Evolutionary conservation across 768 basidiomycete species (phyloP).

Genomic region (Heimioporus sp.): DNA sequence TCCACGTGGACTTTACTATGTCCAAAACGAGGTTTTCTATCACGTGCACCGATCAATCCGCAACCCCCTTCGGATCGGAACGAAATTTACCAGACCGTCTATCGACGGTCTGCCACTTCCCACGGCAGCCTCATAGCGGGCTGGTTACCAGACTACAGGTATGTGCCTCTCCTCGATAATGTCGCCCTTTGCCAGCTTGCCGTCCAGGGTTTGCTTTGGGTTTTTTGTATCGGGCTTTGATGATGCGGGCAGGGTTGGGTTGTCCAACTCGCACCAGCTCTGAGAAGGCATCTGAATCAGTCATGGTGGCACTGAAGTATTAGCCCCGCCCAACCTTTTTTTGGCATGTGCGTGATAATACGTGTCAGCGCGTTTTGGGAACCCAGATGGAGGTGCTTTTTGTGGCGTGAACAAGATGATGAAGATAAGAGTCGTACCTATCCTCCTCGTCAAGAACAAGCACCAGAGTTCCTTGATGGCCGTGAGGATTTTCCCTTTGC

Average conservation of each 20-base stretch:
- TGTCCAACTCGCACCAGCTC: conserved; percentile 91
- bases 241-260: conserved; percentile 90
- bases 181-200: conserved; percentile 34
- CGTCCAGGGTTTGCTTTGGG: conserved; percentile 17
- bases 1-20: too few relatives aligned
- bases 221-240: conserved; percentile 86
- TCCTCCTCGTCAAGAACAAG: conserved; percentile 97
- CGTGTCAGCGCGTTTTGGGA: conserved; percentile 74
- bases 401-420: background rate
- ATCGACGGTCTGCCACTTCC: too few relatives aligned
- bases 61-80: too few relatives aligned
- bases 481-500: conserved; percentile 66
- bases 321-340: conserved; percentile 94
- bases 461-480: conserved; percentile 85
- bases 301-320: conserved; percentile 99
- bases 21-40: too few relatives aligned
- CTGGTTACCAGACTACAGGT: too few relatives aligned
- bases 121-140: too few relatives aligned
- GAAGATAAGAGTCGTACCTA: conserved; percentile 45
- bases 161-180: conserved; percentile 71
- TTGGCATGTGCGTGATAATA: conserved; percentile 86
- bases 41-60: too few relatives aligned
- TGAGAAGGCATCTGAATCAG: conserved; percentile 85
- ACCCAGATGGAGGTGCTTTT: conserved; percentile 81
- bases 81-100: too few relatives aligned